A percentile compares a stretch with the other conserved stretches of the same genome.
Conservation (phyloP, 768 basidiomycete species). For the Hypsizygus marmoreus region DNA sequence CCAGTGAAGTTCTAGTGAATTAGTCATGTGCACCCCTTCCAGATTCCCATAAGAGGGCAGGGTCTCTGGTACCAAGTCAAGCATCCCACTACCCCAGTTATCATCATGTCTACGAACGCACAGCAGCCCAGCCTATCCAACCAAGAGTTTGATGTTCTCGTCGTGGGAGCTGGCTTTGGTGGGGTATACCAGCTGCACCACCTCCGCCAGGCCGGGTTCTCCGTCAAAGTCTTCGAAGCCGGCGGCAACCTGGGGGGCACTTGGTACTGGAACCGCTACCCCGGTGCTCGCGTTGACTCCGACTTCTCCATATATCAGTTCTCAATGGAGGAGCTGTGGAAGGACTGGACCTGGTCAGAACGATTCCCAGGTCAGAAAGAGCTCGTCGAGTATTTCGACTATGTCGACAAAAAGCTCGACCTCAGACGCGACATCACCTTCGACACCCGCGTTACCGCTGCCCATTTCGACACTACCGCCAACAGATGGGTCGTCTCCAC, state of each 20-base stretch:
- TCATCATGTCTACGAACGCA: conserved; percentile 4
- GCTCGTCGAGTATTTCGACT: conserved; percentile 24
- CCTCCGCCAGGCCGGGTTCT: conserved; percentile 19
- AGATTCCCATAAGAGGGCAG: too few species aligned
- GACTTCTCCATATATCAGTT: conserved; percentile 25
- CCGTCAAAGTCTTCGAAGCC: conserved; percentile 22
- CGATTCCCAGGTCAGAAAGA: conserved; percentile 17
- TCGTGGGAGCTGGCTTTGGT: conserved; percentile 27
- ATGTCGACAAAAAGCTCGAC: conserved; percentile 26
- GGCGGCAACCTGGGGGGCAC: conserved; percentile 23
- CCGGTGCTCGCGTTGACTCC: conserved; percentile 28
- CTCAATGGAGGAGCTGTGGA: conserved; percentile 25
- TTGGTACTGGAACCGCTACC: conserved; percentile 31
- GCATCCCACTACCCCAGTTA: not conserved
- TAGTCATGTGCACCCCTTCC: too few species aligned
- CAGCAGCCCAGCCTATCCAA: not conserved
- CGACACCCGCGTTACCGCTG: conserved; percentile 22
- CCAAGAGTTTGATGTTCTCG: conserved; percentile 21
- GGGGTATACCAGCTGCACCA: conserved; percentile 21
- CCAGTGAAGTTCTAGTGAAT: too few species aligned
- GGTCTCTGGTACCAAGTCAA: too few species aligned
- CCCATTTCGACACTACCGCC: conserved; percentile 18
- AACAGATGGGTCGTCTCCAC: conserved; percentile 24
- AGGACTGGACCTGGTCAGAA: conserved; percentile 23
- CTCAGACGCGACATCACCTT: conserved; percentile 23